Conservation (phyloP, 345 rosid genomes). For the Eucalyptus guilfoylei region DNA sequence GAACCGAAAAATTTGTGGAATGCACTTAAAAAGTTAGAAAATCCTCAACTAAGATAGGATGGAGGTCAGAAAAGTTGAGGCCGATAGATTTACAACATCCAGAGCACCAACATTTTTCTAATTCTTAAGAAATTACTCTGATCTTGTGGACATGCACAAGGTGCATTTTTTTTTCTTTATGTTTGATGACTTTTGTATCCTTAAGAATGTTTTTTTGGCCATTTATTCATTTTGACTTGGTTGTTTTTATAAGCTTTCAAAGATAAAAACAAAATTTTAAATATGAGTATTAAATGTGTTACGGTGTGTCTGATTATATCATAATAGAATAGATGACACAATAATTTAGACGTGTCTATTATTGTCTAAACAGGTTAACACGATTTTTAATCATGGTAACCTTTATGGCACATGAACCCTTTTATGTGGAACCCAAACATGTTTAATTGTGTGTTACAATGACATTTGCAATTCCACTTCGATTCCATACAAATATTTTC, state of each 20-base stretch:
- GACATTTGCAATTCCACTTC: neutral
- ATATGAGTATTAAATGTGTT: neutral
- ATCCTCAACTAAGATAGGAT: neutral
- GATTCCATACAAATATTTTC: neutral
- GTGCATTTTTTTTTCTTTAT: no score
- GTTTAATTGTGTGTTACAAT: neutral
- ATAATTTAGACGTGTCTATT: no score
- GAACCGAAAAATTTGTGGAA: neutral
- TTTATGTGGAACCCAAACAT: neutral
- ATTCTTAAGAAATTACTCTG: neutral
- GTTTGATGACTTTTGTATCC: neutral
- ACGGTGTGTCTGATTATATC: rapidly evolving
- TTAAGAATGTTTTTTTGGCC: neutral
- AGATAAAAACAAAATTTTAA: no score
- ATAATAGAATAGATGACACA: rapidly evolving
- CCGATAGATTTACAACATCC: neutral
- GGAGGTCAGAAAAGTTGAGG: neutral
- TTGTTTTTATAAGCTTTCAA: neutral
- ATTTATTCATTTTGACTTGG: neutral
- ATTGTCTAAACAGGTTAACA: neutral
- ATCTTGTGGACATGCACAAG: no score
- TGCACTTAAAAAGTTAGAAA: neutral
- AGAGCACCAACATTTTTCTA: neutral
- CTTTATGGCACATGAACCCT: neutral
- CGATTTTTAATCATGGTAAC: no score